phyloP scores from a whole-genome alignment of 169 alveolate species.

The Ichthyophthirius multifiliis region DNA sequence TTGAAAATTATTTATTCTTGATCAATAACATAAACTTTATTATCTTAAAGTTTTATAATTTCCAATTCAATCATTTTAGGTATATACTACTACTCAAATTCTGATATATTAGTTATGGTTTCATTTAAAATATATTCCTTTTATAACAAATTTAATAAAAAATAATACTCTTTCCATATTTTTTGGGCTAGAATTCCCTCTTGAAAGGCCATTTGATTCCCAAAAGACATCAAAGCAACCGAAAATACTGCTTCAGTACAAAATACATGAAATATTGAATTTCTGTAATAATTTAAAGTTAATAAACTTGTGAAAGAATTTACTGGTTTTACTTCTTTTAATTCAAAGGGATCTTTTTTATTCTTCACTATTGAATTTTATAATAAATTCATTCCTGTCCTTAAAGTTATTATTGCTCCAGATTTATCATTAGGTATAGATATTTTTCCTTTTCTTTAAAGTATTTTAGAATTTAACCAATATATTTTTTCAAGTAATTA shows the following conservation, averaged over 20 bases:
- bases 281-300: slow-evolving; percentile 61
- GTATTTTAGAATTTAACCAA: slow-evolving; percentile 51
- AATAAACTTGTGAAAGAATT: slow-evolving; percentile 64
- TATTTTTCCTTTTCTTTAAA: slow-evolving; percentile 44
- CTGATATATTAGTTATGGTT: slow-evolving; percentile 12
- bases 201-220: slow-evolving; percentile 42
- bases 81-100: too few species aligned
- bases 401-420: slow-evolving; percentile 38
- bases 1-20: slow-evolving; percentile 30
- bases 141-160: slow-evolving; percentile 43
- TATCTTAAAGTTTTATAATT: slow-evolving; percentile 20
- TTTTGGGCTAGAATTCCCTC: slow-evolving; percentile 49
- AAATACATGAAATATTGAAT: slow-evolving; percentile 55
- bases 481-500: slow-evolving; percentile 51
- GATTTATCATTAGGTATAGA: slow-evolving; percentile 18
- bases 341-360: slow-evolving; percentile 64
- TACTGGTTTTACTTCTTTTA: slow-evolving; percentile 46
- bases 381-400: slow-evolving; percentile 47
- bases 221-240: slow-evolving; percentile 56
- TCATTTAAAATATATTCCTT: slow-evolving; percentile 57
- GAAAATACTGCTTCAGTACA: slow-evolving; percentile 51
- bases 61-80: too few species aligned
- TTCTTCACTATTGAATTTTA: slow-evolving; percentile 41
- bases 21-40: slow-evolving; percentile 20
- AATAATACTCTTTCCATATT: slow-evolving; percentile 53